A percentile compares a stretch with the other conserved stretches of the same genome.
Conservation (phyloP, 306 rosid genomes). For the Citrullus colocynthis region DNA sequence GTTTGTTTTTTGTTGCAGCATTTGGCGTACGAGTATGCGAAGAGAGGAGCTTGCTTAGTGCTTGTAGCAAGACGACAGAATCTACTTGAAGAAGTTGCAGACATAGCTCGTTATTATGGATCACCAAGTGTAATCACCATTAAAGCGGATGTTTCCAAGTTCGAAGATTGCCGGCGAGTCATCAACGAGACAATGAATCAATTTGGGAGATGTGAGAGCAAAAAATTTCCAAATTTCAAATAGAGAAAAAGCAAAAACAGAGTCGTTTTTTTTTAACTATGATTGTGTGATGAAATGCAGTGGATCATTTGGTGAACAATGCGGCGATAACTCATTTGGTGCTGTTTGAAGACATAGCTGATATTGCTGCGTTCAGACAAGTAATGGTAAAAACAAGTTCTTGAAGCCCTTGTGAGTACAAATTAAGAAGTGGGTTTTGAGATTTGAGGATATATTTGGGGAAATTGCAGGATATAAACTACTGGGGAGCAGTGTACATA, state of each 20-base stretch:
- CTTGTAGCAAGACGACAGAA: conserved; percentile 41
- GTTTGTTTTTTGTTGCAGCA: conserved; percentile 13
- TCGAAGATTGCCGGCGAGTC: conserved; percentile 33
- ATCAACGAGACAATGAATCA: conserved; percentile 39
- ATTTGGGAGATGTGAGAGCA: conserved; percentile 34
- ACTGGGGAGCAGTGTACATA: conserved; percentile 60
- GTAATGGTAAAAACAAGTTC: conserved; percentile 38
- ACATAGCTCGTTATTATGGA: conserved; percentile 31
- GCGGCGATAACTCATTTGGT: conserved; percentile 29
- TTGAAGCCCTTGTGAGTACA: background rate
- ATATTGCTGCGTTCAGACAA: conserved; percentile 30
- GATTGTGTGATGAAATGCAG: conserved; percentile 14
- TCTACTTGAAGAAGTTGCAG: conserved; percentile 29
- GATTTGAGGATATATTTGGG: background rate
- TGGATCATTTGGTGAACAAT: conserved; percentile 73
- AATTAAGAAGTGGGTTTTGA: background rate
- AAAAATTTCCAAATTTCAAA: background rate
- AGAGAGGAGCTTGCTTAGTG: conserved; percentile 44
- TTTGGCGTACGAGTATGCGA: conserved; percentile 72
- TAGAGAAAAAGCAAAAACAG: background rate
- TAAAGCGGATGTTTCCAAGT: conserved; percentile 45
- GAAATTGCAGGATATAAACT: conserved; percentile 46
- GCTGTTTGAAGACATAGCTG: conserved; percentile 40
- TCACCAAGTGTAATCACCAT: conserved; percentile 39
- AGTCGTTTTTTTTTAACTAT: background rate